Conservation (phyloP, 495 filamentous ascomycete species). For the Penicillium turbatum region DNA sequence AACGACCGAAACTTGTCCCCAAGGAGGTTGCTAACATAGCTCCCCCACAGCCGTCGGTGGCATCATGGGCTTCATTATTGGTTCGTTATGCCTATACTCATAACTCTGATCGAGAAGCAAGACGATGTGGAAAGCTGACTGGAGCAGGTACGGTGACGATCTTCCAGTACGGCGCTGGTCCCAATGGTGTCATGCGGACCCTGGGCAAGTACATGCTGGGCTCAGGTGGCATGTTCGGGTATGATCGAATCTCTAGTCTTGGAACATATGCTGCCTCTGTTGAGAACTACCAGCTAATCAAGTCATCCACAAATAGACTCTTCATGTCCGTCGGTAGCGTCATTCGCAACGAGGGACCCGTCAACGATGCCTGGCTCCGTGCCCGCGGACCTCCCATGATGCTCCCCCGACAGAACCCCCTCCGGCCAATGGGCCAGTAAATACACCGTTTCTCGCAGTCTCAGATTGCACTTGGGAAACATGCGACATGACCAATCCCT, state of each 20-base stretch:
- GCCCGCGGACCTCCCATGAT: conserved; percentile 46
- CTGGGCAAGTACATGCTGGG: conserved; percentile 96
- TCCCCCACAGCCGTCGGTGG: conserved; percentile 72
- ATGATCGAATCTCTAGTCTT: conserved; percentile 23
- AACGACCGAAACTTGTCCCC: not conserved
- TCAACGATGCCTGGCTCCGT: conserved; percentile 47
- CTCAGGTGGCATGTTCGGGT: conserved; percentile 98
- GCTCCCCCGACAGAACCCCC: conserved; percentile 41
- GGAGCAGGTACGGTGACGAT: conserved; percentile 80
- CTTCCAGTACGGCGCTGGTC: conserved; percentile 86
- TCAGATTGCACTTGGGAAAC: conserved; percentile 9
- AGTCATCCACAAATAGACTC: conserved; percentile 54
- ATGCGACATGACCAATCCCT: conserved; percentile 26
- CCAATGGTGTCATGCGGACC: conserved; percentile 88
- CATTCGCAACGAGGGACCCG: conserved; percentile 74
- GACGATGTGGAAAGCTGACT: conserved; percentile 5
- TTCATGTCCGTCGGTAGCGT: conserved; percentile 99
- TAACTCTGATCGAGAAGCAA: not conserved
- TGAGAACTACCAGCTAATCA: conserved; percentile 15
- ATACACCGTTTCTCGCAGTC: conserved; percentile 1
- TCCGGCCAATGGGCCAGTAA: conserved; percentile 38
- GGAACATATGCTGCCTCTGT: not conserved
- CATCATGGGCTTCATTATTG: conserved; percentile 97
- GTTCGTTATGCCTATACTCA: conserved; percentile 42
- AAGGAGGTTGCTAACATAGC: conserved; percentile 11